Evolutionary conservation across 257 asterid species (phyloP), one percentile per base, ranked within the genome.

Genomic region (Gentiana macrophylla): DNA sequence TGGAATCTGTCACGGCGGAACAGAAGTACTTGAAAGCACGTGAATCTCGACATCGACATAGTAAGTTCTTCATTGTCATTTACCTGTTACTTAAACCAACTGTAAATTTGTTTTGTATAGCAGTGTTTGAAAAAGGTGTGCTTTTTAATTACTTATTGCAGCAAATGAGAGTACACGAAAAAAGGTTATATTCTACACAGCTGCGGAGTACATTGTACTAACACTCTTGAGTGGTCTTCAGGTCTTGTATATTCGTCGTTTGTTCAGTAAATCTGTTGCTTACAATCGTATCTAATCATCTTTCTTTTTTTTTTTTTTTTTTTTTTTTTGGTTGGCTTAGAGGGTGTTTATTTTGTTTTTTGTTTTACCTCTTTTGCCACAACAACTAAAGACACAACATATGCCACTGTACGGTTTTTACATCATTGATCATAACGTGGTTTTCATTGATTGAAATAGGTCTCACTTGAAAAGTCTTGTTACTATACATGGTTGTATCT

Each of bases 21-120:
- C 96, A 90, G 85, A 77, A 63, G 53, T 90, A 82, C 71, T 69
- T 90, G 55, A 90, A 68, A 79, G 81, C 91, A 35, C 94, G 91
- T 35, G 94, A 79, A 61, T 2, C 58, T 67, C 88, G 94, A 33
- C 94, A 84, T 72, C 98, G 94, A 61, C 79, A 43, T 64, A 84
- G 97, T 86, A 80, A 78, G 94, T 7, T 7, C 4, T 38, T 38
- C 4, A 8, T 38, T 0, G 5, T 38, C 8, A 4, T 4, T 41
- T 41, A 41, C 9, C 46, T 41, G 9, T 7, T 41, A 1, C 10
- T 41, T 41, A 3, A 41, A 41, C 46, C 46, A 1, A 3, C 9
- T 4, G 6, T 4, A 4, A 41, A 5, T 41, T 1, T 41, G 6
- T 41, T 41, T 1, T 41, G 6, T 6, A 41, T 5, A 41, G 9